A percentile compares a stretch with the other conserved stretches of the same genome.
Evolutionary conservation across 2,329 filamentous ascomycete species (phyloP).

Genomic region (Dactylonectria estremocensis): DNA sequence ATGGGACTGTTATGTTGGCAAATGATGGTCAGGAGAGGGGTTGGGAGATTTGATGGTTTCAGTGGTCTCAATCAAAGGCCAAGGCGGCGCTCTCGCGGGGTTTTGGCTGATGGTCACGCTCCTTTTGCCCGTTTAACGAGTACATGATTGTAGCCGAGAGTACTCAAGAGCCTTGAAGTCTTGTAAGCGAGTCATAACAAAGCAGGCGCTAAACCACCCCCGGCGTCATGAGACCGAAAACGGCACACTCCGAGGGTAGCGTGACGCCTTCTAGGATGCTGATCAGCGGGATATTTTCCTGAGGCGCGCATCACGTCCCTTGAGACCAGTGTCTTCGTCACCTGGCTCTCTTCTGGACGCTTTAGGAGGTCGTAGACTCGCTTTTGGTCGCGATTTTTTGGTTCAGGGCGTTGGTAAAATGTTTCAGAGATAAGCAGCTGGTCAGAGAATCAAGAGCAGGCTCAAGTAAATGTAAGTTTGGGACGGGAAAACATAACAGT

Average conservation of each 20-base stretch:
- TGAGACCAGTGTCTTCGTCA: neutral
- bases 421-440: too few species aligned
- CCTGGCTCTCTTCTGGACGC: too few species aligned
- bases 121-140: neutral
- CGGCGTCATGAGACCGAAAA: neutral
- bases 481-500: too few species aligned
- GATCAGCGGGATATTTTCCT: neutral
- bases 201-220: neutral
- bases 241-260: neutral
- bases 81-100: neutral
- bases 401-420: too few species aligned
- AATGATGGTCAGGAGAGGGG: neutral
- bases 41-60: neutral
- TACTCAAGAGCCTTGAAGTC: neutral
- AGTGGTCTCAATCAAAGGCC: neutral
- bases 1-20: neutral
- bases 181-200: neutral
- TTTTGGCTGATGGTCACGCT: neutral
- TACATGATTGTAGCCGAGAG: neutral
- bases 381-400: too few species aligned
- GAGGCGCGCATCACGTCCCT: neutral
- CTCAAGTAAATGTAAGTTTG: too few species aligned
- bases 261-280: neutral
- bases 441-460: too few species aligned
- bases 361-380: too few species aligned